These are phyloP conservation scores for Stygiomarasmius scandens DNA, from an alignment of 1,284 basidiomycete species.

Conservation along the genomic window DNA sequence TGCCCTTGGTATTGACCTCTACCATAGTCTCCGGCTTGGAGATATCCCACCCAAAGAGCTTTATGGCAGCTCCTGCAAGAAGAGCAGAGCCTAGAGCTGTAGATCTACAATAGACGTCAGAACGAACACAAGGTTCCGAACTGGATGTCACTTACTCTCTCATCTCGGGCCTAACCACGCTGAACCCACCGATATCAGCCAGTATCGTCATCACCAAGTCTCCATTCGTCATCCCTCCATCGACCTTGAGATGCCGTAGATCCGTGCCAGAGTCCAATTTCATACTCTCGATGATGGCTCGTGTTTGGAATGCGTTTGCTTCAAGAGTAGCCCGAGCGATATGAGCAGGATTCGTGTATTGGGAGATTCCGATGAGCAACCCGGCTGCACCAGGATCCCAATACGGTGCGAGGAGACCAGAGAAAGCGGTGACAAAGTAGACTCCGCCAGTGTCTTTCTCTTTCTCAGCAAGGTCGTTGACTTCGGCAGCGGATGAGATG, in stretches of 20 bases:
- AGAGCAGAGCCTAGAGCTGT: slow-evolving; percentile 97
- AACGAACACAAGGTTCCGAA: background rate
- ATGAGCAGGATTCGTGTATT: slow-evolving; percentile 92
- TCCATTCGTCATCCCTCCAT: slow-evolving; percentile 93
- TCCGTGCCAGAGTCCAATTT: slow-evolving; percentile 78
- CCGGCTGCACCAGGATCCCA: slow-evolving; percentile 91
- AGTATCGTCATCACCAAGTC: slow-evolving; percentile 91
- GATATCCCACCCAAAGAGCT: slow-evolving; percentile 94
- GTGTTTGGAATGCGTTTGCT: slow-evolving; percentile 88
- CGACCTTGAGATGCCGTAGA: slow-evolving; percentile 86
- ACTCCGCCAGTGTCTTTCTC: slow-evolving; percentile 89
- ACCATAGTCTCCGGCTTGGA: slow-evolving; percentile 82
- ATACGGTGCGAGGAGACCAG: slow-evolving; percentile 88
- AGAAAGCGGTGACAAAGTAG: slow-evolving; percentile 97
- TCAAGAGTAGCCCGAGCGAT: slow-evolving; percentile 94
- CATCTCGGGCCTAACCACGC: slow-evolving; percentile 93
- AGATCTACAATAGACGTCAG: slow-evolving; percentile 53
- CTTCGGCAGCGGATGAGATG: slow-evolving; percentile 81
- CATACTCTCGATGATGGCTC: slow-evolving; percentile 94
- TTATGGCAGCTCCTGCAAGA: slow-evolving; percentile 89
- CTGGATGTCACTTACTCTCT: slow-evolving; percentile 68
- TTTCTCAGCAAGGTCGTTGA: slow-evolving; percentile 83
- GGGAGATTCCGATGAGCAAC: slow-evolving; percentile 84
- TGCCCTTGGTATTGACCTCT: slow-evolving; percentile 89
- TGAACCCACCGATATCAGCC: slow-evolving; percentile 92